Evolutionary conservation across 2,329 filamentous ascomycete species (phyloP).

Genomic region (Colletotrichum tanaceti): DNA sequence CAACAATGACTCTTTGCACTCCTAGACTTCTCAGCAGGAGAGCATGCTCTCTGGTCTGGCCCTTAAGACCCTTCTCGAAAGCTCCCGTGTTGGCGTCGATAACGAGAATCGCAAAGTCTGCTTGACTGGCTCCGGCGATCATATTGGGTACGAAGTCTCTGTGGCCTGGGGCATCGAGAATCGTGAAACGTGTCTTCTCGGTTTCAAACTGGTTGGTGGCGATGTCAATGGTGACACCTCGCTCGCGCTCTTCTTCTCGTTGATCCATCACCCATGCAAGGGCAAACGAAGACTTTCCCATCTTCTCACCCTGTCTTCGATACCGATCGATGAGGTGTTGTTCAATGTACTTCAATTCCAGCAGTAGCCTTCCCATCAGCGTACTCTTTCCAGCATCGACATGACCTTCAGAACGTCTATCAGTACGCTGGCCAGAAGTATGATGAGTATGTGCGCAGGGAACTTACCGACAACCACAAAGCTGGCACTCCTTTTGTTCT

Average conservation of each 20-base stretch:
- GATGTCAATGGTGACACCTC: conserved; percentile 96
- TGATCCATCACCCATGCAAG: conserved; percentile 98
- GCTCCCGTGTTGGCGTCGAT: conserved; percentile 91
- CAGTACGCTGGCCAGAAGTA: conserved; percentile 33
- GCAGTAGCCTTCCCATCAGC: conserved; percentile 92
- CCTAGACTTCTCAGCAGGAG: conserved; percentile 91
- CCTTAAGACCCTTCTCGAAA: conserved; percentile 92
- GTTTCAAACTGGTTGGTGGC: conserved; percentile 96
- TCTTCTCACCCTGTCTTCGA: conserved; percentile 85
- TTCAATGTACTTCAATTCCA: conserved; percentile 89
- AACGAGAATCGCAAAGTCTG: conserved; percentile 94
- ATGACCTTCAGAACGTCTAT: conserved; percentile 70
- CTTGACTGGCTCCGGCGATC: conserved; percentile 96
- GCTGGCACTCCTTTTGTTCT: conserved; percentile 83
- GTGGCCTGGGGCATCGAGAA: conserved; percentile 94
- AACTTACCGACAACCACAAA: conserved; percentile 89
- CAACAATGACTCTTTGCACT: conserved; percentile 87
- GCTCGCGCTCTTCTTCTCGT: conserved; percentile 85
- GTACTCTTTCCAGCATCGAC: conserved; percentile 99
- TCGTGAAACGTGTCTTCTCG: conserved; percentile 86
- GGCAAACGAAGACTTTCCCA: conserved; percentile 95
- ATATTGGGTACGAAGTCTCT: conserved; percentile 98
- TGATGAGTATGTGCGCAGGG: conserved; percentile 13
- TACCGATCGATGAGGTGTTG: conserved; percentile 90
- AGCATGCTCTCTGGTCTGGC: conserved; percentile 94